Percentiles rank a stretch among this genome's conserved stretches.
phyloP scores from a whole-genome alignment of 177 flowering plant genomes.

The Vitis hybrid region DNA sequence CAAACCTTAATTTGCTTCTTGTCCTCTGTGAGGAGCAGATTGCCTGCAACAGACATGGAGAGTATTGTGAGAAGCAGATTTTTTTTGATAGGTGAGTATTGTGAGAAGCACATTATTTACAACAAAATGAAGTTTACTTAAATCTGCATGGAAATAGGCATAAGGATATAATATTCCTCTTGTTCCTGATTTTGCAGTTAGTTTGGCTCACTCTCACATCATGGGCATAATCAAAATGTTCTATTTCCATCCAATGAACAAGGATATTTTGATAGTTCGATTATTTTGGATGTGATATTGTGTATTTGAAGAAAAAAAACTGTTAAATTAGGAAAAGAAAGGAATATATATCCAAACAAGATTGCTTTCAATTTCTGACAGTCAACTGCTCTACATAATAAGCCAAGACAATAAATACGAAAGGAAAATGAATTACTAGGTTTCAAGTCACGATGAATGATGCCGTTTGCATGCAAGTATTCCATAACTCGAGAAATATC shows the following conservation, averaged over 20 bases:
- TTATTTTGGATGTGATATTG: neutral
- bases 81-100: no score
- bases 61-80: neutral
- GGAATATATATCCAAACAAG: neutral
- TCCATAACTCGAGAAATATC: constrained; percentile 34
- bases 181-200: neutral
- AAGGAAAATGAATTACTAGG: constrained; percentile 20
- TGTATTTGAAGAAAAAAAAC: neutral
- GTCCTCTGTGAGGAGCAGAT: constrained; percentile 32
- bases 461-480: constrained; percentile 31
- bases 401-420: neutral
- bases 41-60: constrained; percentile 14
- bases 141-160: neutral
- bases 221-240: neutral
- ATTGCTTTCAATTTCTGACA: neutral
- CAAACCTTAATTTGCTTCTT: constrained; percentile 24
- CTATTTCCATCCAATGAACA: neutral
- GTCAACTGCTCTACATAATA: neutral
- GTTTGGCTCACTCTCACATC: neutral
- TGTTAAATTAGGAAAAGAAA: neutral
- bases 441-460: constrained; percentile 40
- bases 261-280: neutral
- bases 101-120: neutral
- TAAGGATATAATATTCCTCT: neutral
- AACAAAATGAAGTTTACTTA: neutral